Evolutionary conservation across 208 protist species (phyloP).

Genomic region (Herpetomonas muscarum): DNA sequence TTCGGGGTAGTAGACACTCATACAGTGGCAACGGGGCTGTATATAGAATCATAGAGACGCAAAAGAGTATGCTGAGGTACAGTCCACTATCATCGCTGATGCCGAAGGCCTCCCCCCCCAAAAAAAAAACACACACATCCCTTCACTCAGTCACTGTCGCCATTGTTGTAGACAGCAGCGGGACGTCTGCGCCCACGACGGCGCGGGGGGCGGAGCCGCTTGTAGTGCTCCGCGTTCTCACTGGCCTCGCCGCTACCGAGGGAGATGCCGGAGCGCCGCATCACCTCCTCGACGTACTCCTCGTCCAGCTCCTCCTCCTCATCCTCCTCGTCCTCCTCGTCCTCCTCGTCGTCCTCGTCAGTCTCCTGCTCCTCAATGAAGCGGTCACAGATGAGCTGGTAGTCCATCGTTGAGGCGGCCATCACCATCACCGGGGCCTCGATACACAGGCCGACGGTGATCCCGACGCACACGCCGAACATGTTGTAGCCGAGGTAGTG

Average conservation of each 20-base stretch:
- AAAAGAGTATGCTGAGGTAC: no score
- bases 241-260: constrained; percentile 25
- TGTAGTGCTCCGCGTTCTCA: constrained; percentile 34
- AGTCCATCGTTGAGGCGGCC: constrained; percentile 51
- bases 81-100: no score
- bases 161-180: constrained; percentile 22
- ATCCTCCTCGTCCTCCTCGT: constrained; percentile 44
- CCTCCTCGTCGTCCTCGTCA: constrained; percentile 32
- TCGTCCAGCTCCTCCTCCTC: constrained; percentile 51
- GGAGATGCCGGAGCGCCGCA: constrained; percentile 75
- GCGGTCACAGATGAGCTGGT: constrained; percentile 55
- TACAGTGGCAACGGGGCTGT: no score
- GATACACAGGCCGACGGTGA: constrained; percentile 76
- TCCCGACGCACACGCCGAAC: constrained; percentile 68
- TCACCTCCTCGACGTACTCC: constrained; percentile 61
- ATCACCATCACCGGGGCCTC: constrained; percentile 75
- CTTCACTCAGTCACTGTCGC: constrained; percentile 11
- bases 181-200: constrained; percentile 20
- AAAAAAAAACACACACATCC: constrained; percentile 4
- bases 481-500: constrained; percentile 50
- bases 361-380: constrained; percentile 55
- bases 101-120: not conserved
- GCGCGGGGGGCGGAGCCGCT: constrained; percentile 37
- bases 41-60: no score
- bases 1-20: no score